Evolutionary conservation across 2,329 filamentous ascomycete species (phyloP).

Genomic region (Septoria petroselini): DNA sequence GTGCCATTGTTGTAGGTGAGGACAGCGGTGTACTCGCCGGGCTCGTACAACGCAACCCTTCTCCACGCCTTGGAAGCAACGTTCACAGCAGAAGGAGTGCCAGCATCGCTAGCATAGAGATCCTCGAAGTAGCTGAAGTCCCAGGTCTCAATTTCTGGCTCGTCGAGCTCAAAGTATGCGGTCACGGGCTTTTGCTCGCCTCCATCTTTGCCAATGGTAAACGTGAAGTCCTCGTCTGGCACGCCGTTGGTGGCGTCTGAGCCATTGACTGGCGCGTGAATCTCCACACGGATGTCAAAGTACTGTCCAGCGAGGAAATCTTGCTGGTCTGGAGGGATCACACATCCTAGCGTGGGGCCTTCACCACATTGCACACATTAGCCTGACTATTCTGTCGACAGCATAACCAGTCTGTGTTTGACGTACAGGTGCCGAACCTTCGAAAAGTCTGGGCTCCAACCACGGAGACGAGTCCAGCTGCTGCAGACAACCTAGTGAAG

Average conservation of each 20-base stretch:
- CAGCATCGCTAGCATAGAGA: slow-evolving; percentile 70
- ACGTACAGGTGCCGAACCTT: slow-evolving; percentile 52
- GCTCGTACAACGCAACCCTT: slow-evolving; percentile 70
- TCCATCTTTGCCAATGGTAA: slow-evolving; percentile 67
- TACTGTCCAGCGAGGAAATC: slow-evolving; percentile 81
- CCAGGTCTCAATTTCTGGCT: slow-evolving; percentile 76
- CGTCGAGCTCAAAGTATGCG: slow-evolving; percentile 65
- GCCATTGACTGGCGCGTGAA: slow-evolving; percentile 62
- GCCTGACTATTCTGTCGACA: slow-evolving; percentile 47
- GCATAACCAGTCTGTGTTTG: not conserved
- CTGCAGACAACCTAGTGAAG: slow-evolving; percentile 15
- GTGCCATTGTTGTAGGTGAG: slow-evolving; percentile 71
- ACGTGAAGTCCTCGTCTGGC: slow-evolving; percentile 71
- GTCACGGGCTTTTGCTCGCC: slow-evolving; percentile 54
- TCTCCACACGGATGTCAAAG: slow-evolving; percentile 79
- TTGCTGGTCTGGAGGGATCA: slow-evolving; percentile 61
- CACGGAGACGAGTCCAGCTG: slow-evolving; percentile 14
- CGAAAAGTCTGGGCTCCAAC: slow-evolving; percentile 52
- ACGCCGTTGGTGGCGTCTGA: slow-evolving; percentile 67
- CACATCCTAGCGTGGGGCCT: slow-evolving; percentile 54
- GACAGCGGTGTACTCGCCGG: slow-evolving; percentile 73
- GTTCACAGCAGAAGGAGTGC: slow-evolving; percentile 69
- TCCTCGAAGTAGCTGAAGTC: slow-evolving; percentile 82
- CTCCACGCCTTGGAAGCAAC: slow-evolving; percentile 78
- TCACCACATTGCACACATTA: slow-evolving; percentile 47